Conservation (phyloP, 768 basidiomycete species). For the Serpula lacrymans region DNA sequence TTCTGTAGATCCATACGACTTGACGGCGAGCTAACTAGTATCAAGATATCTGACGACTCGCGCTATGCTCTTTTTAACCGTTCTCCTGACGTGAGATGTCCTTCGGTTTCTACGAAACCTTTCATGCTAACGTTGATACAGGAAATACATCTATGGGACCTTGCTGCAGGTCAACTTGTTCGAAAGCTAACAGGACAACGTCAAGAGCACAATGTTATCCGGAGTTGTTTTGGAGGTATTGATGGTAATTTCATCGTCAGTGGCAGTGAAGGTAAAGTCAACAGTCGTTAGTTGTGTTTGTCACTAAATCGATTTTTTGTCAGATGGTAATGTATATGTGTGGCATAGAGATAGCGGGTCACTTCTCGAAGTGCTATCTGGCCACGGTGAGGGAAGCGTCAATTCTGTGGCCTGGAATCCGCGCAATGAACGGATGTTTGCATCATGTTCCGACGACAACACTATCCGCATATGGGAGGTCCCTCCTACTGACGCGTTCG, state of each 20-base stretch:
- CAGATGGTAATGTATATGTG: constrained; percentile 91
- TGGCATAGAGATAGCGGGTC: constrained; percentile 89
- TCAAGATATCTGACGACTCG: constrained; percentile 83
- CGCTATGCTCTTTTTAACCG: constrained; percentile 85
- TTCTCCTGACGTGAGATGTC: constrained; percentile 73
- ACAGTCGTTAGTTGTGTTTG: not conserved
- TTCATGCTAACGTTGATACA: constrained; percentile 28
- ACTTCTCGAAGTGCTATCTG: constrained; percentile 82
- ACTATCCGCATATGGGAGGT: constrained; percentile 91
- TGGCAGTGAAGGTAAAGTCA: constrained; percentile 85
- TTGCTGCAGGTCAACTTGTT: constrained; percentile 62
- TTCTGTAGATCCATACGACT: constrained; percentile 55
- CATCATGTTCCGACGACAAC: constrained; percentile 91
- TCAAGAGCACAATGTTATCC: constrained; percentile 81
- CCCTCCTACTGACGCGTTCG: constrained; percentile 19
- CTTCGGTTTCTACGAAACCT: not conserved
- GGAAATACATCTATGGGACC: constrained; percentile 90
- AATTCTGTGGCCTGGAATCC: constrained; percentile 98
- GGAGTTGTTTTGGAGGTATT: constrained; percentile 91
- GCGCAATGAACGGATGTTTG: constrained; percentile 85
- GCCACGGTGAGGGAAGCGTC: constrained; percentile 87
- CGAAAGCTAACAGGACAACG: constrained; percentile 85
- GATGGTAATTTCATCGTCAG: constrained; percentile 87
- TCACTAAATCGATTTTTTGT: constrained; percentile 11
- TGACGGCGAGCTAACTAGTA: constrained; percentile 83